Evolutionary conservation across 2,329 filamentous ascomycete genomes (phyloP).

Genomic region (Neofusicoccum sp.): DNA sequence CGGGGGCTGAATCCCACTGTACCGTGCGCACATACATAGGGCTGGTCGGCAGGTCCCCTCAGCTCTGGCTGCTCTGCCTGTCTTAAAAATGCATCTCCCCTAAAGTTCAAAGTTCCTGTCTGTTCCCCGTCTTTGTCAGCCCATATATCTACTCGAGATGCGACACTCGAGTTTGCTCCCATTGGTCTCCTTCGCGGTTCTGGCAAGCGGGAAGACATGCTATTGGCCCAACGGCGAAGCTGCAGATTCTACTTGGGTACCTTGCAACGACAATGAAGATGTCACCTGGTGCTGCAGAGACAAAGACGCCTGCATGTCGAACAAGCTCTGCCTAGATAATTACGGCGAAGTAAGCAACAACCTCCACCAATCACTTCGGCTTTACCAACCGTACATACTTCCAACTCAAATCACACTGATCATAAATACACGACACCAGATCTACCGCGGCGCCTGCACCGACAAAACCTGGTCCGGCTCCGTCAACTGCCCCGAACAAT

Average conservation of each 20-base stretch:
- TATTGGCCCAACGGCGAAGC: background rate
- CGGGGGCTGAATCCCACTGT: background rate
- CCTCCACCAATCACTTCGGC: background rate
- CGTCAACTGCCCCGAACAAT: background rate
- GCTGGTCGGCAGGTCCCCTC: background rate
- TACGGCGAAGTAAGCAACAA: background rate
- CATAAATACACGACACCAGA: background rate
- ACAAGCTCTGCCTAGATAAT: background rate
- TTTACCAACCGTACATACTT: too few relatives aligned
- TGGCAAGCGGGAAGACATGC: background rate
- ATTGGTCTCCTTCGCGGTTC: background rate
- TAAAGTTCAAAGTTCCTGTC: background rate
- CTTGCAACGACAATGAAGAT: background rate
- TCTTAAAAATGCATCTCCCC: background rate
- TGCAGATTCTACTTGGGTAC: background rate
- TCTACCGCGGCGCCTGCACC: conserved; percentile 7
- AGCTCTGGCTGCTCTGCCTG: background rate
- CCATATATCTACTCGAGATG: background rate
- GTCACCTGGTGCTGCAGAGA: background rate
- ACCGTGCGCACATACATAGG: background rate
- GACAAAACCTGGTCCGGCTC: background rate
- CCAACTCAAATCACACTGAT: too few relatives aligned
- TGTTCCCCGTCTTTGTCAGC: too few relatives aligned
- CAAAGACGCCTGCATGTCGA: background rate
- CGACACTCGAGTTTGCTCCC: background rate